These are phyloP conservation scores for Paraurostyla sp. DNA, from an alignment of 73 alveolate species.

Conservation along the genomic window DNA sequence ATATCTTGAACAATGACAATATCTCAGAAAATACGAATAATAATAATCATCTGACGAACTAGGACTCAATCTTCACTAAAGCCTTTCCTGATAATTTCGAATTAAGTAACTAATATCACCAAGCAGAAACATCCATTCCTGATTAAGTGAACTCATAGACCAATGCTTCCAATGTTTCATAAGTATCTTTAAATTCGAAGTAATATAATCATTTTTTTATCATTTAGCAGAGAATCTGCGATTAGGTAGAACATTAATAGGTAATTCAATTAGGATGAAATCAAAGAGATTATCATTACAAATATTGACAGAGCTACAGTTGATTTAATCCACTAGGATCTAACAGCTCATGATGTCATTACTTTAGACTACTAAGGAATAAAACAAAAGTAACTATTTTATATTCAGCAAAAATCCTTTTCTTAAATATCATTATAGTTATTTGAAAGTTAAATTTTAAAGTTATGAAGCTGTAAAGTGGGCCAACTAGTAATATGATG, in stretches of 20 bases:
- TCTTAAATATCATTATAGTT: background rate
- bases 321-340: background rate
- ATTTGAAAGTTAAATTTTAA: background rate
- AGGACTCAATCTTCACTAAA: background rate
- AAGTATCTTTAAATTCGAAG: background rate
- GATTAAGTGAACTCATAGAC: background rate
- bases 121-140: background rate
- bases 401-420: no score
- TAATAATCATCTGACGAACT: background rate
- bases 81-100: background rate
- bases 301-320: conserved; percentile 3
- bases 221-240: background rate
- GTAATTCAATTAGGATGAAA: background rate
- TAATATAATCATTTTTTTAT: background rate
- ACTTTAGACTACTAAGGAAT: background rate
- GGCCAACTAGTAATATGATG: conserved; percentile 47
- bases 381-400: background rate
- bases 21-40: conserved; percentile 9
- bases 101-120: background rate
- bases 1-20: background rate
- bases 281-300: background rate
- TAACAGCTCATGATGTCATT: background rate
- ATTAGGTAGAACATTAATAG: background rate
- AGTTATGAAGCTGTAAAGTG: conserved; percentile 21
- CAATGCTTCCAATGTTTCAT: background rate